Base-by-base conservation (phyloP, 2,329 filamentous ascomycete genomes). In the Meredithiella fracta region DNA sequence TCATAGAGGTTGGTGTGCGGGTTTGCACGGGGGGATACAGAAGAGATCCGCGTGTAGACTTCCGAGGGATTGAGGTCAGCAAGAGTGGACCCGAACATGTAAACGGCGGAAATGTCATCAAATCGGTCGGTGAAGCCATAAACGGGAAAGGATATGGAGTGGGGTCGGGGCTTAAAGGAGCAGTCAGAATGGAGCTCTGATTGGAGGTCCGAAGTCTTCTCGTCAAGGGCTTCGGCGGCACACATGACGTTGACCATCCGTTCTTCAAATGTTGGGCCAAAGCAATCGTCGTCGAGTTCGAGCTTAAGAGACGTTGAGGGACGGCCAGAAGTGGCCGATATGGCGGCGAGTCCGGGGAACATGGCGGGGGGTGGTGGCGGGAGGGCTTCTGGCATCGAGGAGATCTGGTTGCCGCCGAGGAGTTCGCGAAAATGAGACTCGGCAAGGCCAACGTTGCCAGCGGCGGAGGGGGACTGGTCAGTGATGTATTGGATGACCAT, bases 161-260 rank as follows among this genome's bases (percentile, higher is more conserved):
- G 71, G 22, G 68, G 68, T 1, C 72, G 70, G 15, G 65, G 65
- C 4, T 67, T 65, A 14, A 60, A 31, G 15, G 60, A 60, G 1
- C 61, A 61, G 1, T 71, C 71, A 38, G 77, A 65, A 52, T 76
- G 74, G n/a, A 76, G 64, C 51, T 63, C 68, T 0, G 70, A 69
- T 59, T 81, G 76, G n/a, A 80, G 64, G 22, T 67, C 73, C 51
- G 73, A 76, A 0, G 77, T 80, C 60, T 77, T 68, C 55, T 70
- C 70, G 61, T 82, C 75, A 38, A 82, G 68, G 1, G 72, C 73
- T 56, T 81, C 78, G 6, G 78, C 78, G 15, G 76, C 77, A 61
- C 73, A 70, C 76, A 80, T 81, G 37, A 77, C 77, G 61, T 67
- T 70, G 22, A 70, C 72, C 57, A 72, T 73, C 47, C 76, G 75